Base-by-base conservation (phyloP, 2,329 filamentous ascomycete genomes). In the Erysiphe pulchra region DNA sequence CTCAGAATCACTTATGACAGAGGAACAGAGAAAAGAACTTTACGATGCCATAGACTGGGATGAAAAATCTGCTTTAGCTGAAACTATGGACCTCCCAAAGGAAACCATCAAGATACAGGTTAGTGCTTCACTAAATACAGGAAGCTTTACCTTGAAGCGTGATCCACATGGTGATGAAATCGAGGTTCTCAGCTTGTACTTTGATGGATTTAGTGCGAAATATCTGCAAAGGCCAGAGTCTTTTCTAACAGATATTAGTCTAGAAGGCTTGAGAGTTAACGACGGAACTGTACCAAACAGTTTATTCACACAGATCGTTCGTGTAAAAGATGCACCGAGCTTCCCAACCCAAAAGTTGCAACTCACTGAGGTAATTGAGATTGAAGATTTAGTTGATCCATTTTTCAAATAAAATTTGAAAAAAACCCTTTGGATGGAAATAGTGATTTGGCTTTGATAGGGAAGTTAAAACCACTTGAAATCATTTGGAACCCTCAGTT, bases 41-140 rank as follows among this genome's bases (percentile, higher is more conserved):
- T 98, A 95, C 60, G 80, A 92, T 53, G 92, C 84, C 44, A 99
- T 99, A 55, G 90, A 95, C 55, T 99, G 87, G 77, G 83, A 98
- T 50, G 90, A 99, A 61, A 95, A 94, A 65, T 77, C 86, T 49
- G 82, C 80, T 1, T 70, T 98, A 36, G 70, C 84, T 0, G 85
- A 93, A 52, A 78, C 80, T 38, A 77, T 99, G 3, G 90, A 98
- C 53, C 68, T 85, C 31, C 92, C 92, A 0, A 75, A 82, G 46
- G 90, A 99, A 54, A 84, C 84, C 10, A 70, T 98, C 55, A 94
- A 95, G 61, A 69, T 95, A 60, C 83, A 94, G 58, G 66, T 98
- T 43, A 85, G 95, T 58, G 79, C 90, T 44, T 87, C 82, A 46
- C 74, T 99, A n/a, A 80, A 82, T 50, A 93, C 87, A 0, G 90